phyloP scores from a whole-genome alignment of 768 basidiomycete genomes.

The Crucibulum laeve region DNA sequence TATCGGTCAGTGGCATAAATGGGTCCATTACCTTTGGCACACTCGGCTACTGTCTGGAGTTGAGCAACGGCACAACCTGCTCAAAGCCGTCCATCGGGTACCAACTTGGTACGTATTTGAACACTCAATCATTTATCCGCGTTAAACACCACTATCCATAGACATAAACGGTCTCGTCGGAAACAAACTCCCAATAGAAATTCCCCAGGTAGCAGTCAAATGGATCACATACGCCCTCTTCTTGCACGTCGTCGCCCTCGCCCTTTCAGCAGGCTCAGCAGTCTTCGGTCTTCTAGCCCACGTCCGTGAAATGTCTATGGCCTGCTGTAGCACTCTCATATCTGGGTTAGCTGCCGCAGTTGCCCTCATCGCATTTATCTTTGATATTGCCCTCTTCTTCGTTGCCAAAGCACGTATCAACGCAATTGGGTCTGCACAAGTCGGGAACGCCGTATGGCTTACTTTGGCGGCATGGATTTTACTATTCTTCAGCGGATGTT shows the following conservation, averaged over 20 bases:
- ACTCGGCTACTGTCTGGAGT: constrained; percentile 78
- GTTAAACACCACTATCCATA: constrained; percentile 21
- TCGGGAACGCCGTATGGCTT: constrained; percentile 91
- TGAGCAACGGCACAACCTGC: constrained; percentile 59
- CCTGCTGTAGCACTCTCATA: constrained; percentile 75
- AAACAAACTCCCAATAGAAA: constrained; percentile 57
- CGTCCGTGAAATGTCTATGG: constrained; percentile 81
- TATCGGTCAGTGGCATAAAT: constrained; percentile 38
- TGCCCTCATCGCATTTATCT: constrained; percentile 84
- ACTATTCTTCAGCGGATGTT: constrained; percentile 87
- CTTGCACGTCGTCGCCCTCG: constrained; percentile 86
- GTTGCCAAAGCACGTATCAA: constrained; percentile 84
- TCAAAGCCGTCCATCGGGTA: constrained; percentile 84
- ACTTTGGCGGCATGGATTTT: constrained; percentile 83
- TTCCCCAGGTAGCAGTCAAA: constrained; percentile 82
- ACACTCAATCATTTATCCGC: constrained; percentile 3
- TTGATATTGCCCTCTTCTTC: constrained; percentile 91
- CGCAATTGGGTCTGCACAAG: constrained; percentile 67
- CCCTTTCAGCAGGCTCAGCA: constrained; percentile 62
- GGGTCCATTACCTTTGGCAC: constrained; percentile 84
- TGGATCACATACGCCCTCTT: constrained; percentile 95
- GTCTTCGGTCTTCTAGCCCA: constrained; percentile 87
- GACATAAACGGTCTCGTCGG: constrained; percentile 83
- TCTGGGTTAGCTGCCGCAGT: constrained; percentile 78
- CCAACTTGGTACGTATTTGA: constrained; percentile 54